Base-by-base conservation (phyloP, 805 yeast species). In the Monosporozyma siamensis region DNA sequence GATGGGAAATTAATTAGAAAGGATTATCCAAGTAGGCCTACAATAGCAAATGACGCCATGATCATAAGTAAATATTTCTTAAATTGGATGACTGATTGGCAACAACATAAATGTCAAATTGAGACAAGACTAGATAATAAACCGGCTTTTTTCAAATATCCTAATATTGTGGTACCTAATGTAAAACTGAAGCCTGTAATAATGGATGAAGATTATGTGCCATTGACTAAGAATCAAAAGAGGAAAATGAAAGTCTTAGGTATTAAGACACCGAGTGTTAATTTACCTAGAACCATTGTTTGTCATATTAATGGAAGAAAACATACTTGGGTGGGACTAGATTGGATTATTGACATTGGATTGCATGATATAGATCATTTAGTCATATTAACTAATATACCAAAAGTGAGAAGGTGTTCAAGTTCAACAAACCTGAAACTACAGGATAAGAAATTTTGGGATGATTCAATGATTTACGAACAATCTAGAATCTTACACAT, bases 301-400 rank as follows among this genome's bases (percentile, higher is more conserved):
- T 77, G 80, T 24, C 82, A 82, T 55, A 67, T 83, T 22, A 69
- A 78, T 48, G 94, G 86, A 1, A 65, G 89, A 45, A 69, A 65
- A 41, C 90, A 83, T 61, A 80, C 92, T 0, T 83, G 94, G 94
- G 85, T 81, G 6, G 78, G 87, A 1, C 58, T 83, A 29, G 94
- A 83, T 56, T 83, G 84, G 81, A 64, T 74, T 6, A 63, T 80
- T 44, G 65, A 67, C 35, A 64, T 66, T 34, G 61, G 78, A 8
- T 58, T 78, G 3, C 77, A 74, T 48, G 66, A 77, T 53, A 84
- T 86, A 7, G 94, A 83, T 56, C 71, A 77, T 8, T 59, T 83
- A 4, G 73, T 82, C 4, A 70, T 83, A 4, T 70, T 77, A 8
- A 70, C 87, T 2, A 59, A 57, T 38, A 40, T 61, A 22, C 64